Conservation (phyloP, 768 basidiomycete species). For the Lentinula sp. region DNA sequence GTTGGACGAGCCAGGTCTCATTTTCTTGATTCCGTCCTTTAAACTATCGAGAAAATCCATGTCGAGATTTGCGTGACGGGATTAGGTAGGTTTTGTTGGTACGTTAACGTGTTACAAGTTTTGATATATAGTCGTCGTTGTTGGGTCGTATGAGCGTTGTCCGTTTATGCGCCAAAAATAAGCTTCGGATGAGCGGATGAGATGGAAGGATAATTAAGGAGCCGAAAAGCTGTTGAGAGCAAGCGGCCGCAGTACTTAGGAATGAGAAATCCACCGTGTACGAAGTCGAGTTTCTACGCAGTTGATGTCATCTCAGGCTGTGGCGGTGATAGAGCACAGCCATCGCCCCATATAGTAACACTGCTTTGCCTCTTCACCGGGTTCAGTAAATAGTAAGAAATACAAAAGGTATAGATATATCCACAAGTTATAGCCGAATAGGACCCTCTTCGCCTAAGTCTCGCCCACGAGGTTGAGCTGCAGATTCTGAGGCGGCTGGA, state of each 20-base stretch:
- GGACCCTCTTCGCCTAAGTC: background rate
- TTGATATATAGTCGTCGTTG: background rate
- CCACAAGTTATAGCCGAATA: background rate
- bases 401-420: background rate
- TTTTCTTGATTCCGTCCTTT: constrained; percentile 39
- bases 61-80: background rate
- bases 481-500: background rate
- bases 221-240: background rate
- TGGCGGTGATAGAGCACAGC: background rate
- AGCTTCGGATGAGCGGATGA: background rate
- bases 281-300: background rate
- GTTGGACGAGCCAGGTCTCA: constrained; percentile 41
- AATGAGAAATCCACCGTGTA: background rate
- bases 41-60: constrained; percentile 59
- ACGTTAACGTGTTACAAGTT: background rate
- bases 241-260: background rate
- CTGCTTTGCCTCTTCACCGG: background rate
- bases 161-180: background rate
- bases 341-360: background rate
- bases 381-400: too few species aligned
- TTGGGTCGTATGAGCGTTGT: background rate
- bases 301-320: background rate
- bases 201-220: background rate
- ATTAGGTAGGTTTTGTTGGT: background rate
- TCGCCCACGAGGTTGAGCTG: background rate